Conservation (phyloP, 2,329 filamentous ascomycete genomes). For the Epicoccum nigrum region DNA sequence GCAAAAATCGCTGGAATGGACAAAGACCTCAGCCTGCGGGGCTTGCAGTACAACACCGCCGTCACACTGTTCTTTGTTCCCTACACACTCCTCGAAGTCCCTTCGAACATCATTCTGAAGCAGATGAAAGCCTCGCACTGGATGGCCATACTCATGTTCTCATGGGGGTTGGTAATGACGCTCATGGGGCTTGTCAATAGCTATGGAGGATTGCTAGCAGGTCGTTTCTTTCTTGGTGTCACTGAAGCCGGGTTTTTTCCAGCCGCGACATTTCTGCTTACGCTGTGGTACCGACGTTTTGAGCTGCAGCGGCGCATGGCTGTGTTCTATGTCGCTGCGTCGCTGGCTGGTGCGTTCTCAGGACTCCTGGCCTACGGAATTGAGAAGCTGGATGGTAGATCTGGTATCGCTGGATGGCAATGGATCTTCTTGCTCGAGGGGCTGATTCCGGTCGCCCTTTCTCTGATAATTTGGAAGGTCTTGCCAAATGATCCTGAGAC, state of each 20-base stretch:
- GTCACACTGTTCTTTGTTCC: conserved; percentile 51
- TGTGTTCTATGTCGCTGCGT: conserved; percentile 44
- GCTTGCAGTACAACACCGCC: conserved; percentile 49
- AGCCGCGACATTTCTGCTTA: conserved; percentile 60
- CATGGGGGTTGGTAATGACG: conserved; percentile 51
- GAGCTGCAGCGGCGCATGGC: conserved; percentile 46
- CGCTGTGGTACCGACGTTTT: conserved; percentile 45
- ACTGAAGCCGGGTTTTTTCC: conserved; percentile 65
- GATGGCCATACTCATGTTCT: conserved; percentile 49
- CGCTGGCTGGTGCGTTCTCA: conserved; percentile 44
- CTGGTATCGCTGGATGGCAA: conserved; percentile 40
- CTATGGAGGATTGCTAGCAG: conserved; percentile 56
- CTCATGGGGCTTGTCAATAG: conserved; percentile 55
- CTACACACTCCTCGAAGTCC: conserved; percentile 48
- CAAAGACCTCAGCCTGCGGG: conserved; percentile 46
- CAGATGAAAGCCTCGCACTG: conserved; percentile 49
- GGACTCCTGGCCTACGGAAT: conserved; percentile 46
- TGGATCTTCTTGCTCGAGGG: conserved; percentile 43
- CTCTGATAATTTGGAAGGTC: conserved; percentile 58
- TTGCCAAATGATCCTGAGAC: conserved; percentile 58
- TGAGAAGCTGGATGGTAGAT: conserved; percentile 38
- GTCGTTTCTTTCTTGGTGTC: conserved; percentile 52
- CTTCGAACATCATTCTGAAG: conserved; percentile 51
- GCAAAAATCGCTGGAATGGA: conserved; percentile 51
- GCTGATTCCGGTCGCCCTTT: conserved; percentile 43